Evolutionary conservation across 257 asterid species (phyloP).

Genomic region (Linaria vulgaris): DNA sequence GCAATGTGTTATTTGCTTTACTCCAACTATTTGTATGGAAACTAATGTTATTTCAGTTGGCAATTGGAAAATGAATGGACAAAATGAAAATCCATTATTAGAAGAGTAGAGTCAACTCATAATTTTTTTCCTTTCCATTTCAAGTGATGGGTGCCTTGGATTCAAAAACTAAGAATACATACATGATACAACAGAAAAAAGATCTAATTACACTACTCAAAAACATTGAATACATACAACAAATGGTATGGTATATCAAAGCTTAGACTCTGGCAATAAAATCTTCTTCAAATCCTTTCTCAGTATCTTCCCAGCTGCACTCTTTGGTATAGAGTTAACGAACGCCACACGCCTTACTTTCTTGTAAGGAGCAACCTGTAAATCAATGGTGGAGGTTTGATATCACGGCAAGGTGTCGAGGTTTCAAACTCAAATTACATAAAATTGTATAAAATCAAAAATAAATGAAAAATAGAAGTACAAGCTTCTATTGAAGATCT

Average conservation of each 20-base stretch:
- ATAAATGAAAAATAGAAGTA: background rate
- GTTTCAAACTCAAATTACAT: background rate
- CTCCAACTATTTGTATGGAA: no score
- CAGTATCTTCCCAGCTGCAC: conserved; percentile 51
- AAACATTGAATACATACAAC: no score
- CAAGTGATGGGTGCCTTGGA: background rate
- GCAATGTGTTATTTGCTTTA: no score
- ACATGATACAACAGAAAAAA: background rate
- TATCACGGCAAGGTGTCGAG: background rate
- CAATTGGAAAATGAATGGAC: no score
- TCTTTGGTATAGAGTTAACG: conserved; percentile 46
- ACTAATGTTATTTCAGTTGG: no score
- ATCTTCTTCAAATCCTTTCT: conserved; percentile 44
- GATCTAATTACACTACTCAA: no score
- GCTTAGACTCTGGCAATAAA: conserved; percentile 33
- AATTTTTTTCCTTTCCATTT: background rate
- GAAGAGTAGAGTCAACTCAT: background rate
- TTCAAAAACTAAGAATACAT: background rate
- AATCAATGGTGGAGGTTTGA: background rate
- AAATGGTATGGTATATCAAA: conserved; percentile 19
- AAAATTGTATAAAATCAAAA: no score
- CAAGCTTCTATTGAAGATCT: background rate
- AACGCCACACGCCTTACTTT: conserved; percentile 52
- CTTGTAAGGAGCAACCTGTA: conserved; percentile 59
- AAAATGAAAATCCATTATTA: no score